phyloP scores from a whole-genome alignment of 2,329 filamentous ascomycete species.

The Davidsoniella neocaledoniae region DNA sequence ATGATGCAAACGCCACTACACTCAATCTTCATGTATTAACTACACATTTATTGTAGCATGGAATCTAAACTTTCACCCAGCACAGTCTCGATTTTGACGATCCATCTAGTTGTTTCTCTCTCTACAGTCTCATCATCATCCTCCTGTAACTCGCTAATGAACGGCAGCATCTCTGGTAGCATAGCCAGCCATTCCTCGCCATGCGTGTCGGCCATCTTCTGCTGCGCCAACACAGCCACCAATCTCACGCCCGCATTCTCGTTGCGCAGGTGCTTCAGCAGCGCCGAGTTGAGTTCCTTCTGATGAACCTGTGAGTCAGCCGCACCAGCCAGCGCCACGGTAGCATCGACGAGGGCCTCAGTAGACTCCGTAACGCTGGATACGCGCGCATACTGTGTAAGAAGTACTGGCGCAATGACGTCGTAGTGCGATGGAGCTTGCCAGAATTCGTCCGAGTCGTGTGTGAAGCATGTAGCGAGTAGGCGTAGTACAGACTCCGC shows the following conservation, averaged over 20 bases:
- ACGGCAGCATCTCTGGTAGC: conserved; percentile 88
- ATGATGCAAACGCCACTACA: no score
- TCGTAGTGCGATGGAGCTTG: conserved; percentile 77
- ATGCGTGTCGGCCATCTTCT: conserved; percentile 58
- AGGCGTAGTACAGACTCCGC: conserved; percentile 56
- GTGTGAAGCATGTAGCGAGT: conserved; percentile 58
- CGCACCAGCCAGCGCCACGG: conserved; percentile 64
- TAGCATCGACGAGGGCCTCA: conserved; percentile 49
- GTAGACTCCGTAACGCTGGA: conserved; percentile 19
- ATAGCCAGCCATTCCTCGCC: conserved; percentile 89
- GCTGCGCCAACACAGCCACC: conserved; percentile 67
- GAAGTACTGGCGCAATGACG: conserved; percentile 51
- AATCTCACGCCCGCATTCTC: conserved; percentile 57
- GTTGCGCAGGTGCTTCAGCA: conserved; percentile 65
- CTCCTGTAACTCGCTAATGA: conserved; percentile 89
- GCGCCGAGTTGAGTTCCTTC: conserved; percentile 65
- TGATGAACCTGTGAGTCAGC: conserved; percentile 78
- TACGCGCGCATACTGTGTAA: conserved; percentile 40
- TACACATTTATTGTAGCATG: conserved; percentile 59
- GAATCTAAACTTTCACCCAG: conserved; percentile 80
- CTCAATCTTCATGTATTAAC: neutral
- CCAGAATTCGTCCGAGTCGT: conserved; percentile 95
- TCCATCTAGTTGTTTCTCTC: conserved; percentile 76
- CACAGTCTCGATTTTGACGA: conserved; percentile 73
- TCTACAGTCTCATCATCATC: conserved; percentile 93